Conservation (phyloP, 306 rosid species). For the Myrica gale region DNA sequence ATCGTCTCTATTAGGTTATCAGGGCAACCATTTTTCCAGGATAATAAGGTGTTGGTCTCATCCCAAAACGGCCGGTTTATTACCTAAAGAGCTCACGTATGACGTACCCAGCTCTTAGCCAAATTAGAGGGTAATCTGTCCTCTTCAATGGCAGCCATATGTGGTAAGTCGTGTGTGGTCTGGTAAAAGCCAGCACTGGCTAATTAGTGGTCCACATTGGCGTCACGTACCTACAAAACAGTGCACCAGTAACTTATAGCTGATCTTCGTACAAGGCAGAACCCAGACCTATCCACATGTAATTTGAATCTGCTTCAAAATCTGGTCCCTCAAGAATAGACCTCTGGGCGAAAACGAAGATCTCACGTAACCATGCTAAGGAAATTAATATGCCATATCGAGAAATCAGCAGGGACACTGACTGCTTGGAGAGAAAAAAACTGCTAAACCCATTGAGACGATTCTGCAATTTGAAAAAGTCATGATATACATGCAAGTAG, state of each 20-base stretch:
- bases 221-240: conserved; percentile 35
- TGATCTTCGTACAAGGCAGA: not conserved
- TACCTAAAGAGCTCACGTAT: not conserved
- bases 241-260: not conserved
- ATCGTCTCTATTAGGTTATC: not conserved
- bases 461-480: too few species aligned
- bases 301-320: too few species aligned
- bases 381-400: too few species aligned
- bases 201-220: conserved; percentile 51
- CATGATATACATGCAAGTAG: too few species aligned
- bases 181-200: conserved; percentile 51
- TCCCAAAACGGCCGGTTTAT: not conserved
- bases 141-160: conserved; percentile 44
- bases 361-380: too few species aligned
- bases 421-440: too few species aligned
- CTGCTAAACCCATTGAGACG: too few species aligned
- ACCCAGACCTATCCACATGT: not conserved
- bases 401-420: too few species aligned
- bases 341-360: too few species aligned
- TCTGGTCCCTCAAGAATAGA: too few species aligned
- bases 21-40: not conserved
- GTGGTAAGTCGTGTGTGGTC: conserved; percentile 72
- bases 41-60: not conserved
- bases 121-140: conserved; percentile 48
- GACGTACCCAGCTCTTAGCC: not conserved